Evolutionary conservation across 345 rosid genomes (phyloP), one percentile per base, ranked within the genome.

Genomic region (Durio zibethinus): DNA sequence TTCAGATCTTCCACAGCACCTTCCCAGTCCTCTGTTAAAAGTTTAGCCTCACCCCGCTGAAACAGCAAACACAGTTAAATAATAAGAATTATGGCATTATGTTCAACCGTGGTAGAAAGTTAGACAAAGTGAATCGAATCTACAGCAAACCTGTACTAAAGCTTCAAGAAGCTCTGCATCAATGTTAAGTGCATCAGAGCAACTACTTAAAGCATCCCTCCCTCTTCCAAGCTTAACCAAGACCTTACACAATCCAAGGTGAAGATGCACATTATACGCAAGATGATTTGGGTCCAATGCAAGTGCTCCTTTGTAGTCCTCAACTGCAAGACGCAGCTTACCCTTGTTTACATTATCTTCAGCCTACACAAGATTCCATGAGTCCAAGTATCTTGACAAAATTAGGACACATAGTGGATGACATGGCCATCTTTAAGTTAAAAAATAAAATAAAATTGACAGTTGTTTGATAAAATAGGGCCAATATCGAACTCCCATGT

Each of bases 21-120:
- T 89, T 94, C 98, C 95, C 95, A 97, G 76, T 97, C 98, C 87
- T 97, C 99, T 3, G 83, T 83, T 82, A 97, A 83, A 72, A 94
- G 87, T 89, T 92, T 94, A 80, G 99, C 98, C 87, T 97, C 97
- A 75, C 97, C 99, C 75, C 97, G 89, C 99, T 96, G 79, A 53
- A 63, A 71, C 29, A 20, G n/a, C 69, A 72, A 65, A 63, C 16
- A 7, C 29, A 61, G 59, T 18, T 54, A 15, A 83, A 53, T 31
- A 67, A 66, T 23, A 33, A 70, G 65, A 73, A 47, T 62, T 8
- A 5, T 6, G 9, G 42, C 25, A 75, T 25, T 33, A 80, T 53
- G 61, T 43, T 31, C 21, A 45, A 29, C 54, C 53, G 31, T 29
- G 69, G 11, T 12, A 16, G 27, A 60, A 31, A 45, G 15, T 61